Percentiles rank a stretch among this genome's conserved stretches.
Evolutionary conservation across 208 protist species (phyloP).

Genomic region (Acanthamoeba sp.): DNA sequence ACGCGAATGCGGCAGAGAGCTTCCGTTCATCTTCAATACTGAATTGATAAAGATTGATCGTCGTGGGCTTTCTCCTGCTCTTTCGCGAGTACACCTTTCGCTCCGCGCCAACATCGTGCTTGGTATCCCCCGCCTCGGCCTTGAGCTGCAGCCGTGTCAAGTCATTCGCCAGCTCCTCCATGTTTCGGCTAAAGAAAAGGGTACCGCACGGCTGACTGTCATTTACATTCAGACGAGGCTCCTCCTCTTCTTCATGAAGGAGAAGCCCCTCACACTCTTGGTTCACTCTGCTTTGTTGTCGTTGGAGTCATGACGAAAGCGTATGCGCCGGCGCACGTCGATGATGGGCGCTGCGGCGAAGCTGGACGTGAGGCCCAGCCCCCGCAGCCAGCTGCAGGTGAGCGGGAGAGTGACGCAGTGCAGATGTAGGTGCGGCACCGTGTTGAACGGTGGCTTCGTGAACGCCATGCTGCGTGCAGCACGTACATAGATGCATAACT

Average conservation of each 20-base stretch:
- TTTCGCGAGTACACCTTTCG: neutral
- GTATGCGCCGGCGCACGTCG: neutral
- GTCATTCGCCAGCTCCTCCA: no score
- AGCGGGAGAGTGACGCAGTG: conserved; percentile 10
- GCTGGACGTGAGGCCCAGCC: neutral
- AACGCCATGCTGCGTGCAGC: neutral
- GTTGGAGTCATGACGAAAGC: no score
- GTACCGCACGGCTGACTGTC: no score
- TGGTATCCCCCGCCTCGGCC: no score
- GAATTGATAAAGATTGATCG: neutral
- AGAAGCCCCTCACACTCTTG: no score
- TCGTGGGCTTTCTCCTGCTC: neutral
- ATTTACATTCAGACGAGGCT: no score
- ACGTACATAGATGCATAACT: neutral
- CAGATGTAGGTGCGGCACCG: neutral
- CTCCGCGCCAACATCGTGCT: no score
- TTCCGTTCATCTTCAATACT: neutral
- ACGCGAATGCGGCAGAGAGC: neutral
- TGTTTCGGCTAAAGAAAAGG: no score
- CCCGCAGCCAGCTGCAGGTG: neutral
- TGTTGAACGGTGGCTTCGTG: conserved; percentile 16
- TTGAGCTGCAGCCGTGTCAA: no score
- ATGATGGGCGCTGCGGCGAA: neutral
- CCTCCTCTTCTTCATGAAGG: no score
- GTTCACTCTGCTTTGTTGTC: no score